Conservation (phyloP, 106 monocot species). For the Dendrobium officinale region DNA sequence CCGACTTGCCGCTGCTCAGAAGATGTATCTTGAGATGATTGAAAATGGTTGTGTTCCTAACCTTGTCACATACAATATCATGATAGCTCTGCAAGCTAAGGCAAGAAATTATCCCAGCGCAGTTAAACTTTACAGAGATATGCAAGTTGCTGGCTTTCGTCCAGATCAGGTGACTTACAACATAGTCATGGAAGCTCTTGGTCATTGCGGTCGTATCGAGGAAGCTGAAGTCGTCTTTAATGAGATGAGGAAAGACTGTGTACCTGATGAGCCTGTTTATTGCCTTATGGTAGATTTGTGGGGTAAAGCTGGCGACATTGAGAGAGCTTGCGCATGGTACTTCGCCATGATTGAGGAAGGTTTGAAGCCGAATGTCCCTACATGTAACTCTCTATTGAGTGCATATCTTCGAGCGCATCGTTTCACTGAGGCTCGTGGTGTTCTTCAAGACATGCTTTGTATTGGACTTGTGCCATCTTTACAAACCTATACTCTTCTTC, state of each 20-base stretch:
- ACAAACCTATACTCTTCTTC: conserved; percentile 88
- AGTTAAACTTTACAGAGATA: conserved; percentile 70
- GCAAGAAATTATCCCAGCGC: conserved; percentile 70
- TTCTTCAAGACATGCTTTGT: conserved; percentile 62
- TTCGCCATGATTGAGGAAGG: conserved; percentile 73
- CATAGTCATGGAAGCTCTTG: conserved; percentile 90
- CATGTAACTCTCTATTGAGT: conserved; percentile 87
- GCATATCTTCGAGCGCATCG: conserved; percentile 59
- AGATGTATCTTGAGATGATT: conserved; percentile 86
- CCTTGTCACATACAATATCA: conserved; percentile 91
- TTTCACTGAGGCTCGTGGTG: conserved; percentile 54
- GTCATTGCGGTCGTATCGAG: conserved; percentile 61
- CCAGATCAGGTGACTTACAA: conserved; percentile 94
- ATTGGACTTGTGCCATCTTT: conserved; percentile 71
- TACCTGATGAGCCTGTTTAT: conserved; percentile 89
- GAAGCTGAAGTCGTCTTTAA: conserved; percentile 71
- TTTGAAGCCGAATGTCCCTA: conserved; percentile 75
- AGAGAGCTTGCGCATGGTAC: conserved; percentile 75
- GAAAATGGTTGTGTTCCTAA: conserved; percentile 77
- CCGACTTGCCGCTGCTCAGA: conserved; percentile 63
- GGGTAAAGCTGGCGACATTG: conserved; percentile 87
- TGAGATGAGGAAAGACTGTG: conserved; percentile 75
- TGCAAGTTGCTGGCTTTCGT: conserved; percentile 82
- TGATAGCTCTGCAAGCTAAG: conserved; percentile 93
- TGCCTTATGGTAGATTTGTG: conserved; percentile 89